Conservation (phyloP, 768 basidiomycete species). For the Tricholoma matsutake region DNA sequence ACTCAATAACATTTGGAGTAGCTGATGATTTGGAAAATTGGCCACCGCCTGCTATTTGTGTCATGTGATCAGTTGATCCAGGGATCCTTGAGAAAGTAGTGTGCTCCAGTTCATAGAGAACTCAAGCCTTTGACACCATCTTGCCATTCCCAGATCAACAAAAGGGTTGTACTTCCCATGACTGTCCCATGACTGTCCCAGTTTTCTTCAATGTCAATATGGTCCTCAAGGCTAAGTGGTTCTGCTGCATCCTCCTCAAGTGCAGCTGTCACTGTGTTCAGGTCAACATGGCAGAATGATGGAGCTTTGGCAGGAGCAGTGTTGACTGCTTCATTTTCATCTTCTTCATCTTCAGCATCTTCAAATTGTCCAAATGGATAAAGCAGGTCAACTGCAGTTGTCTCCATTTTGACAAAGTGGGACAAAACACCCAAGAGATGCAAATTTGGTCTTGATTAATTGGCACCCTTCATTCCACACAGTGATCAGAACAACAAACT, state of each 20-base stretch:
- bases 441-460: neutral
- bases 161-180: neutral
- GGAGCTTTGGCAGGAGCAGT: neutral
- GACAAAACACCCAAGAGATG: neutral
- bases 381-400: too few species aligned
- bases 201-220: neutral
- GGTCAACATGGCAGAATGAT: too few species aligned
- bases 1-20: neutral
- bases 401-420: neutral
- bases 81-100: neutral
- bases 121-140: neutral
- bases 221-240: too few species aligned
- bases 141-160: neutral
- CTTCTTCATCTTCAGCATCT: neutral
- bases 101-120: neutral
- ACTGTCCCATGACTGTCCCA: too few species aligned
- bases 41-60: neutral
- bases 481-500: too few species aligned
- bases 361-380: neutral
- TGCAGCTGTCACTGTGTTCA: too few species aligned
- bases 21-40: neutral
- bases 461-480: neutral
- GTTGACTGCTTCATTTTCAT: neutral
- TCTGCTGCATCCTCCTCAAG: too few species aligned
- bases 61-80: neutral